A percentile compares a stretch with the other conserved stretches of the same genome.
Evolutionary conservation across 2,329 filamentous ascomycete species (phyloP).

Genomic region (Beauveria bassiana): DNA sequence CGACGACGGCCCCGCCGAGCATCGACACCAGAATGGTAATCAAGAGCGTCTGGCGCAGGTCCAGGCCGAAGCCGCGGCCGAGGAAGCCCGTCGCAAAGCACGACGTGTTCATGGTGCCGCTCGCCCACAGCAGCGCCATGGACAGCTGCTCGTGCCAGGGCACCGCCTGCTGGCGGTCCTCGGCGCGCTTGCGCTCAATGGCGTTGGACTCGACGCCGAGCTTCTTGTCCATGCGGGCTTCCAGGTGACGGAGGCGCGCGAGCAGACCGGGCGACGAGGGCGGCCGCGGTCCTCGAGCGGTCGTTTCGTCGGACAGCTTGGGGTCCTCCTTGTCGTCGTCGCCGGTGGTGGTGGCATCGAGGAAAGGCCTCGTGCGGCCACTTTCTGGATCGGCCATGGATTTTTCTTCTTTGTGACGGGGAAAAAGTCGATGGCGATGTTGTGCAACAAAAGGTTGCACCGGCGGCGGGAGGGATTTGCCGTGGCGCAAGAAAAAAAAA

Average conservation of each 20-base stretch:
- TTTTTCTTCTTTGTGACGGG: too few species aligned
- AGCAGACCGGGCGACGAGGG: constrained; percentile 22
- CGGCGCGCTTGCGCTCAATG: constrained; percentile 36
- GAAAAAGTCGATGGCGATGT: neutral
- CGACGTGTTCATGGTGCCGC: constrained; percentile 41
- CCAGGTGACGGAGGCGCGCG: constrained; percentile 31
- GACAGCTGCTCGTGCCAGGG: constrained; percentile 33
- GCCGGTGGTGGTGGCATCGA: neutral
- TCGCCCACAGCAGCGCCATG: constrained; percentile 47
- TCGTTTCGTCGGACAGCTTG: neutral
- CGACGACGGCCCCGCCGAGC: constrained; percentile 25
- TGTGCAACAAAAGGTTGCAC: neutral
- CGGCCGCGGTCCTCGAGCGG: neutral
- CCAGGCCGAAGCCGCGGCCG: constrained; percentile 40
- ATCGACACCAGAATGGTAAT: constrained; percentile 39
- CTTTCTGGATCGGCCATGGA: constrained; percentile 1
- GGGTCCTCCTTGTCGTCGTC: neutral
- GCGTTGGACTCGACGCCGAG: constrained; percentile 42
- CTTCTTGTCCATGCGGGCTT: constrained; percentile 35
- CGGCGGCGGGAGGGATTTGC: neutral
- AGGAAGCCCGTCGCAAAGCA: constrained; percentile 46
- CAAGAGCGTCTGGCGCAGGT: constrained; percentile 34
- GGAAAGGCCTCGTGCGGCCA: neutral
- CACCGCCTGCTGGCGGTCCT: constrained; percentile 25
- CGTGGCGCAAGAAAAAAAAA: neutral